Evolutionary conservation across 768 basidiomycete species (phyloP).

Genomic region (Rhodotorula graminis): DNA sequence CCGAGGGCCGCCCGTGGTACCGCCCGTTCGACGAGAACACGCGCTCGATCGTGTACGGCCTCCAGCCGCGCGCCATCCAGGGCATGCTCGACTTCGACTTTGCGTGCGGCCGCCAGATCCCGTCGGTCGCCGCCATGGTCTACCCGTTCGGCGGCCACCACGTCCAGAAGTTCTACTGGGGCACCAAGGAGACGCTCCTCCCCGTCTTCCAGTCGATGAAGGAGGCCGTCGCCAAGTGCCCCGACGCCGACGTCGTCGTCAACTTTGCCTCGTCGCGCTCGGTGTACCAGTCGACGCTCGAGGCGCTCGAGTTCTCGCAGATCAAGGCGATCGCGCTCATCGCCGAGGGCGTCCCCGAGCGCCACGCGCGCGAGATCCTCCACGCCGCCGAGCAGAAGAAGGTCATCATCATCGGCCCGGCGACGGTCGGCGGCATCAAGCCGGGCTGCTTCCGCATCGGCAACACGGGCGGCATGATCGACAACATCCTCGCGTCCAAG

Average conservation of each 20-base stretch:
- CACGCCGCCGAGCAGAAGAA: slow-evolving; percentile 77
- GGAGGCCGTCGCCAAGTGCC: slow-evolving; percentile 89
- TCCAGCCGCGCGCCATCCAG: slow-evolving; percentile 98
- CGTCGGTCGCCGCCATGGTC: slow-evolving; percentile 97
- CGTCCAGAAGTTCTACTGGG: slow-evolving; percentile 99
- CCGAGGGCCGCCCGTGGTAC: slow-evolving; percentile 62
- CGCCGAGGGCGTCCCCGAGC: slow-evolving; percentile 97
- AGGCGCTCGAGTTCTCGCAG: slow-evolving; percentile 70
- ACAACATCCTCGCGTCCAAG: slow-evolving; percentile 98
- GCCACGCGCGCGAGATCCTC: slow-evolving; percentile 93
- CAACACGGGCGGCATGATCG: slow-evolving; percentile 99
- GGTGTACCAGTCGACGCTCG: slow-evolving; percentile 90
- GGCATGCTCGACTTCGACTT: slow-evolving; percentile 99
- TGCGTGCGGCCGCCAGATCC: slow-evolving; percentile 84
- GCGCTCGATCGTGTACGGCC: slow-evolving; percentile 96
- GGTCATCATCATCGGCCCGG: slow-evolving; percentile 91
- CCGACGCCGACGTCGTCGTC: slow-evolving; percentile 93
- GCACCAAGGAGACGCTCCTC: slow-evolving; percentile 95
- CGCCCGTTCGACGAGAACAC: slow-evolving; percentile 87
- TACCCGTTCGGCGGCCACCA: slow-evolving; percentile 99
- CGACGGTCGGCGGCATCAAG: slow-evolving; percentile 99
- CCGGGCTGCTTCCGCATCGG: slow-evolving; percentile 99
- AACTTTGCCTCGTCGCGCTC: slow-evolving; percentile 94
- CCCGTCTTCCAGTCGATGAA: slow-evolving; percentile 90
- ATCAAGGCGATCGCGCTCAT: slow-evolving; percentile 81